These are phyloP conservation scores for Kwoniella pini DNA, from an alignment of 768 basidiomycete species.

Conservation along the genomic window DNA sequence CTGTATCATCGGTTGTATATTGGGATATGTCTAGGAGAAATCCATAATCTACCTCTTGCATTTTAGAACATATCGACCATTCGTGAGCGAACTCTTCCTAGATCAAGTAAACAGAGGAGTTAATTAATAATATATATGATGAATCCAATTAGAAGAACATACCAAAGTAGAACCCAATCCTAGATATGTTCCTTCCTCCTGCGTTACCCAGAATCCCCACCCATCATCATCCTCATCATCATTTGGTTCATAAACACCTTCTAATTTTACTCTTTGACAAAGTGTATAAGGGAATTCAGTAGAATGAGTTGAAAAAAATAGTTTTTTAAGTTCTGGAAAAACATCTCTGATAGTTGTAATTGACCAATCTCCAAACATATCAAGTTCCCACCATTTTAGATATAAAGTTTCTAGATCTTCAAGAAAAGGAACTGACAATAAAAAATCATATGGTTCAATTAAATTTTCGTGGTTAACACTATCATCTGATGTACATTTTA, in stretches of 20 bases:
- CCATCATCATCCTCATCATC: neutral
- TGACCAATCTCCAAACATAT: neutral
- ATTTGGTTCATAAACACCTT: too few relatives aligned
- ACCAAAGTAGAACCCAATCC: neutral
- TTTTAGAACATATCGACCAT: neutral
- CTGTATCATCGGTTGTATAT: neutral
- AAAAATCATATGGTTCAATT: conserved; percentile 1
- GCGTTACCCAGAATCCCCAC: neutral
- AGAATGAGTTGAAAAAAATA: neutral
- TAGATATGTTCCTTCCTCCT: neutral
- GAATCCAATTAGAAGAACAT: neutral
- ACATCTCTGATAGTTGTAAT: neutral
- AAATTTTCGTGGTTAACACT: neutral
- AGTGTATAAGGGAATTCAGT: neutral
- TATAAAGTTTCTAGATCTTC: neutral
- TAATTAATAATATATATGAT: too few relatives aligned
- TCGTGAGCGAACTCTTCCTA: neutral
- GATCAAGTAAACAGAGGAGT: too few relatives aligned
- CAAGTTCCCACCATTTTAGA: neutral
- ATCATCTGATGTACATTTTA: conserved; percentile 7
- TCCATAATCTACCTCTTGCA: neutral
- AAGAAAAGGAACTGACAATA: neutral
- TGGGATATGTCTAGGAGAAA: neutral
- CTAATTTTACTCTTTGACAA: neutral
- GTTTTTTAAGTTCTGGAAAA: neutral